A percentile compares a stretch with the other conserved stretches of the same genome.
Evolutionary conservation across 129 eudicot species (phyloP).

Genomic region (Chrysanthemum makinoi): DNA sequence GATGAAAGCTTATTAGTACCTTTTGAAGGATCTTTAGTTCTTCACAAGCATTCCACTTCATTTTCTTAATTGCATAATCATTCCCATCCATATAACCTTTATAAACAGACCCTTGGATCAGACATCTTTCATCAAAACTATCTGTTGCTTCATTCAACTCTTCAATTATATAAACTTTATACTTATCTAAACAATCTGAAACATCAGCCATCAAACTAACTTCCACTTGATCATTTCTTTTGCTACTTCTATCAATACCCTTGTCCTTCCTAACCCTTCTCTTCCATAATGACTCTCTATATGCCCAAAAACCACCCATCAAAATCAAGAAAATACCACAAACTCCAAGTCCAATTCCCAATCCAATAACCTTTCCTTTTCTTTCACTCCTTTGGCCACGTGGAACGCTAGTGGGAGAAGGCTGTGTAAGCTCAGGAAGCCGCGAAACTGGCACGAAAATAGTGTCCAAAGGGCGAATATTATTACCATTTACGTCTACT

Average conservation of each 20-base stretch:
- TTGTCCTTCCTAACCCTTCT: conserved; percentile 22
- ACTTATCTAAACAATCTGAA: conserved; percentile 86
- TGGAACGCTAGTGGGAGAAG: conserved; percentile 31
- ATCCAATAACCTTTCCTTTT: conserved; percentile 47
- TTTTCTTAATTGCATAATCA: conserved; percentile 77
- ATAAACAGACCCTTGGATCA: conserved; percentile 82
- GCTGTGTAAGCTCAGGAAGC: conserved; percentile 67
- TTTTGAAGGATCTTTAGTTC: conserved; percentile 93
- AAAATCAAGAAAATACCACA: conserved; percentile 53
- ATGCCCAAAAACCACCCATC: conserved; percentile 45
- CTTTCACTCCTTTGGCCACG: conserved; percentile 4
- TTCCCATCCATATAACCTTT: conserved; percentile 73
- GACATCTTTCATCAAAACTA: conserved; percentile 59
- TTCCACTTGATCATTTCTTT: conserved; percentile 30
- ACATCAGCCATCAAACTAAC: conserved; percentile 81
- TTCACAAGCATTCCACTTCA: conserved; percentile 97
- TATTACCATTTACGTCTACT: conserved; percentile 51
- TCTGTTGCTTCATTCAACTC: conserved; percentile 76
- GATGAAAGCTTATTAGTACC: conserved; percentile 39
- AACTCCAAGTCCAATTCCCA: conserved; percentile 64
- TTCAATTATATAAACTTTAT: conserved; percentile 61
- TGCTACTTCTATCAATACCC: conserved; percentile 30
- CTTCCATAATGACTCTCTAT: conserved; percentile 44
- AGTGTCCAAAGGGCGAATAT: conserved; percentile 36
- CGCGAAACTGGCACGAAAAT: conserved; percentile 72